Evolutionary conservation across 805 yeast species (phyloP), one percentile per base, ranked within the genome.

Genomic region (Candida loeiensis): DNA sequence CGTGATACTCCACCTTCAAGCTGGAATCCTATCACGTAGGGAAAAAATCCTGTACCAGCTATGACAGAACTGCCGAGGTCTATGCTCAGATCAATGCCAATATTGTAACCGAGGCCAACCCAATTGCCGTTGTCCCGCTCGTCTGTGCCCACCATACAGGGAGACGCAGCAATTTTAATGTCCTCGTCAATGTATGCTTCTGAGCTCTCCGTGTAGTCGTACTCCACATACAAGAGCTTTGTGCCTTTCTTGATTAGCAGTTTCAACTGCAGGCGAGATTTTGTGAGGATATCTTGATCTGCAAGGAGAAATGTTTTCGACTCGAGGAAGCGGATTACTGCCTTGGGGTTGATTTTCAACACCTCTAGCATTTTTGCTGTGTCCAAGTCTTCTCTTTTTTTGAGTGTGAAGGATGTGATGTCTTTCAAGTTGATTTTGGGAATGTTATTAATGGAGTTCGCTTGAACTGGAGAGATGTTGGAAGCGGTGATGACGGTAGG

Each of bases 321-420:
- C 18, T 33, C 37, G n/a, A 15, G 3, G 20, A 39, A 33, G 18
- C 20, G 32, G 3, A 39, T 29, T 3, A 32, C 33, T 3, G 34
- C 37, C 24, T 39, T 39, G 17, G 42, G 42, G 37, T 15, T 39
- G 12, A n/a, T 15, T 6, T 29, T 7, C 20, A 39, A 11, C 1
- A 39, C 27, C 8, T 27, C 14, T 4, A 13, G 13, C 21, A 39
- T 8, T 7, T 13, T 26, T 4, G 22, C 24, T 4, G 33, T 14
- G 13, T 15, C 27, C 14, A 33, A 19, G 18, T 32, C 32, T 11
- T 29, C 29, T 12, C 36, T 22, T 17, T 4, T 11, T 17, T 28
- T 14, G 18, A 36, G 14, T 2, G 39, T 28, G 14, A 13, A 36
- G 2, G 39, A 14, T 20, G 32, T 22, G 33, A 30, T 15, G 21